Evolutionary conservation across 1,139 yeast species (phyloP).

Genomic region (Suhomyces wounanorum): DNA sequence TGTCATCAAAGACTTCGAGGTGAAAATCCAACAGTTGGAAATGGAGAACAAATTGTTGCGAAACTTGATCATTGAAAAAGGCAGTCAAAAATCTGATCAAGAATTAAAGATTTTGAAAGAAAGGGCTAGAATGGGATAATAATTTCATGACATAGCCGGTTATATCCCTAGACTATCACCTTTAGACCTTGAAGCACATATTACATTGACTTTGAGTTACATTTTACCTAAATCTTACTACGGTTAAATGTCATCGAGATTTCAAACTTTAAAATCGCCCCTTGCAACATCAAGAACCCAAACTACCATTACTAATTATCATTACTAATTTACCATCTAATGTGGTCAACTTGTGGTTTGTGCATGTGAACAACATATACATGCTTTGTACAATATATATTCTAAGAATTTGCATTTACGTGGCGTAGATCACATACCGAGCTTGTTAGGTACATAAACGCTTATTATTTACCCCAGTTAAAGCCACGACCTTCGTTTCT

Average conservation of each 20-base stretch:
- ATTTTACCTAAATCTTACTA: too few species aligned
- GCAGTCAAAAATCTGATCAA: slow-evolving; percentile 44
- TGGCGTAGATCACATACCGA: neutral
- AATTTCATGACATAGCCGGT: too few species aligned
- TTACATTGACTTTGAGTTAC: too few species aligned
- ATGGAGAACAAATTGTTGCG: slow-evolving; percentile 63
- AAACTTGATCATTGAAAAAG: slow-evolving; percentile 72
- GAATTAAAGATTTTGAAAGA: slow-evolving; percentile 42
- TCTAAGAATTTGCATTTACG: too few species aligned
- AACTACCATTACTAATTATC: too few species aligned
- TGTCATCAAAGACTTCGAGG: slow-evolving; percentile 59
- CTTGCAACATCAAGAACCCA: too few species aligned
- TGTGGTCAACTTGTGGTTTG: too few species aligned
- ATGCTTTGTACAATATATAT: neutral
- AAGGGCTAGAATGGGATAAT: slow-evolving; percentile 25
- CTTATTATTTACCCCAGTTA: neutral
- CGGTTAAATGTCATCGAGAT: too few species aligned
- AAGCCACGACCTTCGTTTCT: neutral
- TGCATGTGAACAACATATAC: neutral
- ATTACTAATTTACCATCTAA: too few species aligned
- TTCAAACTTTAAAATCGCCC: too few species aligned
- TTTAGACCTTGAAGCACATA: too few species aligned
- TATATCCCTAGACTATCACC: too few species aligned
- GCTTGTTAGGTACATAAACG: neutral
- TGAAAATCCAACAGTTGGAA: slow-evolving; percentile 56